These are phyloP conservation scores for Selaginella moellendorffii DNA, from an alignment of 75 land plant species.

Conservation along the genomic window DNA sequence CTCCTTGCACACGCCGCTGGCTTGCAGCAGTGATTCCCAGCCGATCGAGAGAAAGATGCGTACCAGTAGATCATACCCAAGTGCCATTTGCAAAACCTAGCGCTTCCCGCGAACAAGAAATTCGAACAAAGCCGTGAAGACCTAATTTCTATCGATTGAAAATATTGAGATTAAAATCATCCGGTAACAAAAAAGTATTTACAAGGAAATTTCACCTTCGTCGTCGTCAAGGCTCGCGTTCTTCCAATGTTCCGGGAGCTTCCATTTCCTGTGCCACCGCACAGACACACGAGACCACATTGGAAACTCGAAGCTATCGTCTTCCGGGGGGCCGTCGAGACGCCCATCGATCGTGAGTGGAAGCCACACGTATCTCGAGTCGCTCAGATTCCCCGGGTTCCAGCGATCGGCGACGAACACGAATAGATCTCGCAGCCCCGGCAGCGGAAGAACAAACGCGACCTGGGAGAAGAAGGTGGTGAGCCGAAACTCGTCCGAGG, in stretches of 20 bases:
- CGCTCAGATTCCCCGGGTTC: conserved; percentile 80
- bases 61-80: no score
- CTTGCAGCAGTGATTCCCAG: no score
- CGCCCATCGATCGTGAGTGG: conserved; percentile 69
- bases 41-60: no score
- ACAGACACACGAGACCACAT: conserved; percentile 82
- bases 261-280: conserved; percentile 80
- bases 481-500: conserved; percentile 42
- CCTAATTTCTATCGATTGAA: no score
- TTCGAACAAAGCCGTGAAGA: no score
- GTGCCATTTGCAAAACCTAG: no score
- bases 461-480: conserved; percentile 90
- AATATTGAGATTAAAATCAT: no score
- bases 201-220: no score
- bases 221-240: not conserved
- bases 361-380: conserved; percentile 93
- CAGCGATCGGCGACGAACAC: conserved; percentile 44
- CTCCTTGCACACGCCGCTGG: no score
- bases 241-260: conserved; percentile 59
- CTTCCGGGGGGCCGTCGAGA: conserved; percentile 58
- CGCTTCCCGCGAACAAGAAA: no score
- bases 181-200: no score
- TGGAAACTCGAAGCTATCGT: conserved; percentile 84
- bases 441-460: conserved; percentile 79
- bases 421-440: conserved; percentile 49